phyloP scores from a whole-genome alignment of 768 basidiomycete genomes.

The Calvatia gigantea region DNA sequence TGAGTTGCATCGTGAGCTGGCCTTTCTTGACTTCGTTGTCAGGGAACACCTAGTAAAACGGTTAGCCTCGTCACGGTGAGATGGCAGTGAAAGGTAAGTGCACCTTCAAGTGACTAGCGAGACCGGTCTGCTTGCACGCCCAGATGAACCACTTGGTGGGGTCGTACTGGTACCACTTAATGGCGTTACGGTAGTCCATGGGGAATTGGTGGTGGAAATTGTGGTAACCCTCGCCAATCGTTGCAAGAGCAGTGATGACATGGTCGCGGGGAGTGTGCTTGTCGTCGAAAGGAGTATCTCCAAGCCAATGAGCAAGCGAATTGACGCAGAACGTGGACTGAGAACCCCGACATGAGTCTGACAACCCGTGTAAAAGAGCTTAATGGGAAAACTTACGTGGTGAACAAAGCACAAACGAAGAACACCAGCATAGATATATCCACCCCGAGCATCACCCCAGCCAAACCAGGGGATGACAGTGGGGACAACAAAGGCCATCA shows the following conservation, averaged over 20 bases:
- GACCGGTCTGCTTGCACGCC: constrained; percentile 53
- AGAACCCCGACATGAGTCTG: constrained; percentile 10
- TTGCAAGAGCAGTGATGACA: constrained; percentile 82
- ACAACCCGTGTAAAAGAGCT: constrained; percentile 2
- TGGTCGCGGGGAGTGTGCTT: constrained; percentile 93
- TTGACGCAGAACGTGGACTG: constrained; percentile 97
- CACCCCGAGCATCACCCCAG: constrained; percentile 87
- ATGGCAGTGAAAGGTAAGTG: not conserved
- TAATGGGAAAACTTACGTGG: constrained; percentile 54
- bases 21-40: constrained; percentile 76
- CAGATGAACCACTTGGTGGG: constrained; percentile 93
- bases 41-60: constrained; percentile 38
- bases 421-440: constrained; percentile 82
- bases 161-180: constrained; percentile 92
- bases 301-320: constrained; percentile 95
- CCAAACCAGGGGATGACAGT: constrained; percentile 72
- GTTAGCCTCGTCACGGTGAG: not conserved
- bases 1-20: constrained; percentile 91
- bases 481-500: constrained; percentile 71
- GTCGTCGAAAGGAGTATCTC: constrained; percentile 90
- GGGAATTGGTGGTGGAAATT: constrained; percentile 98
- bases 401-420: constrained; percentile 82
- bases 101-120: constrained; percentile 70
- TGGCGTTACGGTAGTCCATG: constrained; percentile 96
- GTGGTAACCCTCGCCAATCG: constrained; percentile 96